These are phyloP conservation scores for Erodium chrysanthum DNA, from an alignment of 441 rosid genomes.

Conservation along the genomic window DNA sequence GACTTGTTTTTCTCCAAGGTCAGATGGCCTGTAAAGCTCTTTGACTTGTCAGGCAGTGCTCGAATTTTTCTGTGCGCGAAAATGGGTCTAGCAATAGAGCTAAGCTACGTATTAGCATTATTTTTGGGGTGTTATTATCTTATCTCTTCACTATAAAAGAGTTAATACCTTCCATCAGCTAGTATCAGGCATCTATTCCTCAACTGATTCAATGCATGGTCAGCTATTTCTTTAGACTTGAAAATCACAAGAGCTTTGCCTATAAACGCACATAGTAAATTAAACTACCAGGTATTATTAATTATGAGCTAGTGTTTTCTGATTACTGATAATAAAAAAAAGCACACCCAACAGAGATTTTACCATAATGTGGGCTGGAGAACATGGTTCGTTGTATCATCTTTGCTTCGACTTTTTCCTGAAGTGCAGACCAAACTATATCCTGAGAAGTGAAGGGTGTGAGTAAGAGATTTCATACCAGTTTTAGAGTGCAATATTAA, in stretches of 20 bases:
- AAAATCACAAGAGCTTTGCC: constrained; percentile 46
- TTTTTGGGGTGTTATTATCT: neutral
- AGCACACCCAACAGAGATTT: constrained; percentile 1
- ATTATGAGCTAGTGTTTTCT: neutral
- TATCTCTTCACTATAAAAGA: neutral
- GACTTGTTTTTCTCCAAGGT: constrained; percentile 10
- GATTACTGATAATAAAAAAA: neutral
- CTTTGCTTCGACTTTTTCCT: constrained; percentile 34
- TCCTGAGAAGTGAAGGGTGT: constrained; percentile 23
- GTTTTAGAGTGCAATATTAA: neutral
- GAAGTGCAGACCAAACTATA: constrained; percentile 35
- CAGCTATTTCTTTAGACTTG: constrained; percentile 37
- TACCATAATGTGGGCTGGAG: constrained; percentile 37
- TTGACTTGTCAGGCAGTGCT: constrained; percentile 9
- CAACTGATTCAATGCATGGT: constrained; percentile 27
- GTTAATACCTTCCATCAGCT: constrained; percentile 28
- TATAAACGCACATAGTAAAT: constrained; percentile 18
- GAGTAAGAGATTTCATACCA: neutral
- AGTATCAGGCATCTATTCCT: constrained; percentile 27
- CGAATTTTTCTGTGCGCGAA: constrained; percentile 18
- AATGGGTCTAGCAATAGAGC: constrained; percentile 21
- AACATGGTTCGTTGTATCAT: constrained; percentile 26
- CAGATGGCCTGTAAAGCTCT: constrained; percentile 25
- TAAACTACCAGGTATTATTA: neutral
- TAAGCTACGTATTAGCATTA: constrained; percentile 5